Evolutionary conservation across 345 rosid genomes (phyloP).

Genomic region (Euphorbia tirucalli): DNA sequence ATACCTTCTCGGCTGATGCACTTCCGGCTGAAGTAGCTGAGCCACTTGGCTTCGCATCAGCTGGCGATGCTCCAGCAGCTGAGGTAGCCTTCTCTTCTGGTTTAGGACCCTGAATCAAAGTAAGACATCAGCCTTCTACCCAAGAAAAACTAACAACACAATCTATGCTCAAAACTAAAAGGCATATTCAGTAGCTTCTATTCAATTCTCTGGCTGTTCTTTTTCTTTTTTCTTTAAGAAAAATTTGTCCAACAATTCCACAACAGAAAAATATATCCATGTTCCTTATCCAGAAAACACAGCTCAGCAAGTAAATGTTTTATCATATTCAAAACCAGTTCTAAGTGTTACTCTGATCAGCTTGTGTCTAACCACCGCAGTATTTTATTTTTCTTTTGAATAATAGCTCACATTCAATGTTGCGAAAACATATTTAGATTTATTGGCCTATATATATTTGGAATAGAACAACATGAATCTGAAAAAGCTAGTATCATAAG

Average conservation of each 20-base stretch:
- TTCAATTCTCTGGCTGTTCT: too few species aligned
- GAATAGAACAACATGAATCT: background rate
- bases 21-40: conserved; percentile 45
- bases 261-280: background rate
- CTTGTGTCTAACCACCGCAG: background rate
- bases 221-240: background rate
- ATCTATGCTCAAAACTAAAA: background rate
- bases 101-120: conserved; percentile 59
- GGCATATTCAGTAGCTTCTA: background rate
- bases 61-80: conserved; percentile 34
- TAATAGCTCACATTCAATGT: background rate
- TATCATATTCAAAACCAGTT: background rate
- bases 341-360: background rate
- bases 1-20: conserved; percentile 53
- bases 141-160: background rate
- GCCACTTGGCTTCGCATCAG: conserved; percentile 43
- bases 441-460: background rate
- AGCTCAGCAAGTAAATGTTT: background rate
- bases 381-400: background rate
- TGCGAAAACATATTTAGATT: background rate
- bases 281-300: background rate
- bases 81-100: conserved; percentile 55
- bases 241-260: background rate
- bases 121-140: background rate
- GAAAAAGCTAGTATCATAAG: background rate